Conservation (phyloP, 2,329 filamentous ascomycete species). For the Penicillium sumatraense region DNA sequence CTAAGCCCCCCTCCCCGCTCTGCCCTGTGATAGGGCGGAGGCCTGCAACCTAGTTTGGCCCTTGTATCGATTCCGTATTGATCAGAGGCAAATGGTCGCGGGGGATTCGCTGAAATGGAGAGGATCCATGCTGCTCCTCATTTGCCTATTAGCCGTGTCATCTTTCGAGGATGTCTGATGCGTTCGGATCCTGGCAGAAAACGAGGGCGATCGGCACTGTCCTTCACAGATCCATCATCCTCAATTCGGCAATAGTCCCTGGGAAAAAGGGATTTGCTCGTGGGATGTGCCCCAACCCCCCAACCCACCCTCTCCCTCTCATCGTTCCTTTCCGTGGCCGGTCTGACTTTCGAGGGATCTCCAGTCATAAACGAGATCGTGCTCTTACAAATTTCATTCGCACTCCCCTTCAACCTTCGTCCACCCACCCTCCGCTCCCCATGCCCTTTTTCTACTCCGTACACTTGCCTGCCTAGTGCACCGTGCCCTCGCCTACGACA, state of each 20-base stretch:
- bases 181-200: slow-evolving; percentile 17
- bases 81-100: slow-evolving; percentile 15
- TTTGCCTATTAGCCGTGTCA: slow-evolving; percentile 27
- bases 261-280: slow-evolving; percentile 17
- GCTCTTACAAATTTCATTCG: slow-evolving; percentile 4
- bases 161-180: slow-evolving; percentile 24
- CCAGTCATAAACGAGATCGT: slow-evolving; percentile 21
- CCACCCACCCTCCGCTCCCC: too few species aligned
- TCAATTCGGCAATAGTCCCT: slow-evolving; percentile 19
- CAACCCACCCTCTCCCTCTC: not conserved
- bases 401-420: not conserved
- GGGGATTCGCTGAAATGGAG: slow-evolving; percentile 23
- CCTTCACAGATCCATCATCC: slow-evolving; percentile 19
- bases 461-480: not conserved
- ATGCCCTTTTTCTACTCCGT: too few species aligned
- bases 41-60: slow-evolving; percentile 23
- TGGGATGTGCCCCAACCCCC: slow-evolving; percentile 5
- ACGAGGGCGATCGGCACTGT: slow-evolving; percentile 24
- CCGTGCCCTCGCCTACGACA: slow-evolving; percentile 2
- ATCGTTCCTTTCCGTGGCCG: not conserved
- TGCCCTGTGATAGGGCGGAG: slow-evolving; percentile 26
- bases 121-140: slow-evolving; percentile 26
- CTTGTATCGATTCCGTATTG: slow-evolving; percentile 28
- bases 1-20: slow-evolving; percentile 12
- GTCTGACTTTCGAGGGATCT: not conserved